Conservation (phyloP, 78 protist genomes). For the Dictyostelium purpureum region DNA sequence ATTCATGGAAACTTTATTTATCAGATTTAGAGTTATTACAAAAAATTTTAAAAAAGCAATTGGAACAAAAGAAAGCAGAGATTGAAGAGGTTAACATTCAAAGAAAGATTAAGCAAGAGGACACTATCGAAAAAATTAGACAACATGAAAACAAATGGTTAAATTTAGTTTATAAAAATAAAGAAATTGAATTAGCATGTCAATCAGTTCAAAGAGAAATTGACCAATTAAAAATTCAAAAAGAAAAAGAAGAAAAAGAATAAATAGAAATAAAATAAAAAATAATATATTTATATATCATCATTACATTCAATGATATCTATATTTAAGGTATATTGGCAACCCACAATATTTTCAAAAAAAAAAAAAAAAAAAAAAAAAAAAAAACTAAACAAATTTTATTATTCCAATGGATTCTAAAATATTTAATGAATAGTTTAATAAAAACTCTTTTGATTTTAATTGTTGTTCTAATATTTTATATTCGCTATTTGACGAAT, state of each 20-base stretch:
- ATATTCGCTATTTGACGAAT: background rate
- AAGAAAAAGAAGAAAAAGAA: no score
- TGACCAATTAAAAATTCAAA: constrained; percentile 20
- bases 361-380: no score
- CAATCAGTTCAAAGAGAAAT: constrained; percentile 21
- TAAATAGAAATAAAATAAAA: no score
- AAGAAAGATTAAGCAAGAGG: constrained; percentile 64
- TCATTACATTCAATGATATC: no score
- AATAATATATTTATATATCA: no score
- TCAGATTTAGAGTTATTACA: constrained; percentile 13
- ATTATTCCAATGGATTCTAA: constrained; percentile 27
- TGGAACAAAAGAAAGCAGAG: background rate
- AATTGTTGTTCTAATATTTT: background rate
- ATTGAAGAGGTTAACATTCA: constrained; percentile 50
- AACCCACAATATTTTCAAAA: no score
- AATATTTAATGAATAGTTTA: constrained; percentile 4
- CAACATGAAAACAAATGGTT: constrained; percentile 41
- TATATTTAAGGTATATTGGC: no score
- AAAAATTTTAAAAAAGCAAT: background rate
- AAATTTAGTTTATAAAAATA: constrained; percentile 48
- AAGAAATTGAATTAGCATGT: constrained; percentile 56
- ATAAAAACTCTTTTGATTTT: background rate
- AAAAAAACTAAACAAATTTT: no score
- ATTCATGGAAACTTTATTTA: constrained; percentile 30
- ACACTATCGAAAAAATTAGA: background rate